These are phyloP conservation scores for Vararia minispora DNA, from an alignment of 768 basidiomycete genomes.

Conservation along the genomic window DNA sequence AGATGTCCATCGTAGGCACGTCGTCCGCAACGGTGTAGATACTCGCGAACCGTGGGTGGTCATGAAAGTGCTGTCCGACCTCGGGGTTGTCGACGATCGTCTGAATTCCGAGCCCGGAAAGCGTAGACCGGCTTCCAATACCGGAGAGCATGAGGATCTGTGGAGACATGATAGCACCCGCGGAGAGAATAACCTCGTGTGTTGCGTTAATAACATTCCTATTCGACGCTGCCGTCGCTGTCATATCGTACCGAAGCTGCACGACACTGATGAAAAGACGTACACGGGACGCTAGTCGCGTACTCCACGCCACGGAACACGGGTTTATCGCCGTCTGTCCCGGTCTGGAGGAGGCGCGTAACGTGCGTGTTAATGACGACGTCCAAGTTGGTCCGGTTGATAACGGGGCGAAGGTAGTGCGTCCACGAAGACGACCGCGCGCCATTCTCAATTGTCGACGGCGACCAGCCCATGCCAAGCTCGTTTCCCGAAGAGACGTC, in stretches of 20 bases:
- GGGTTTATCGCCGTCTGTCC: background rate
- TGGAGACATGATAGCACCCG: conserved; percentile 8
- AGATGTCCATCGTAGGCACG: conserved; percentile 2
- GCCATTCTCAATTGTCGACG: background rate
- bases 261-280: too few relatives aligned
- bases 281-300: background rate
- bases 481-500: conserved; percentile 16
- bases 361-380: background rate
- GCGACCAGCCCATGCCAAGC: conserved; percentile 13
- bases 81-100: conserved; percentile 16
- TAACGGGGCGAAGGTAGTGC: background rate
- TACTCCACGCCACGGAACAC: background rate
- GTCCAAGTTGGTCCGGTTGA: background rate
- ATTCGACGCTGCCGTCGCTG: background rate
- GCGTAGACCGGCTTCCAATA: conserved; percentile 15
- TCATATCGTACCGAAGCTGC: too few relatives aligned
- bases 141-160: conserved; percentile 21
- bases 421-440: background rate
- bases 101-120: conserved; percentile 14
- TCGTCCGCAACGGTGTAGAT: background rate
- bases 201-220: conserved; percentile 5
- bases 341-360: background rate
- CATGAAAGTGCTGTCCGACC: conserved; percentile 21
- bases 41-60: conserved; percentile 14
- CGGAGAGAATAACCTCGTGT: conserved; percentile 10